phyloP scores from a whole-genome alignment of 2,329 filamentous ascomycete genomes.

The Botrytis deweyae region DNA sequence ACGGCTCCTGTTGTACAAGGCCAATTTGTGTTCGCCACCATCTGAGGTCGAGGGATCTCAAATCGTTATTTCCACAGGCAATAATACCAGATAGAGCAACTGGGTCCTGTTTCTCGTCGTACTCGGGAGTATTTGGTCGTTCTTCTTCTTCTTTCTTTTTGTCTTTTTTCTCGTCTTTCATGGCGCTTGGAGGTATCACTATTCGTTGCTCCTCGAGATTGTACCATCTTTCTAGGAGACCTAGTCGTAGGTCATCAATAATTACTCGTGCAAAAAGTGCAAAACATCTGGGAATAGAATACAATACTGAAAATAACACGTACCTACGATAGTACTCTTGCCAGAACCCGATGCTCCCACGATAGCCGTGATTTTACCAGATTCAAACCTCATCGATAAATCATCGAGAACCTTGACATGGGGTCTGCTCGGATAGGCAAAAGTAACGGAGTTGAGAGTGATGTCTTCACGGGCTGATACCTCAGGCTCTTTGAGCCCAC shows the following conservation, averaged over 20 bases:
- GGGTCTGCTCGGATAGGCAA: conserved; percentile 40
- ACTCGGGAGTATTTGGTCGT: conserved; percentile 27
- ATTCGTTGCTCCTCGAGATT: conserved; percentile 24
- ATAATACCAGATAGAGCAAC: conserved; percentile 54
- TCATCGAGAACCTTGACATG: conserved; percentile 39
- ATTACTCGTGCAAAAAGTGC: neutral
- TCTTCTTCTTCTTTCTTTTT: conserved; percentile 42
- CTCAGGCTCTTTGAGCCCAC: conserved; percentile 47
- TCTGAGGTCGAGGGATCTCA: conserved; percentile 60
- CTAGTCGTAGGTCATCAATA: neutral
- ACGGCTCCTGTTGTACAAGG: conserved; percentile 67
- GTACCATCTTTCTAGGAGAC: conserved; percentile 46
- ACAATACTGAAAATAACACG: neutral
- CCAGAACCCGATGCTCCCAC: conserved; percentile 46
- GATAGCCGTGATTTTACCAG: conserved; percentile 44
- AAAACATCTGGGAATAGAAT: neutral
- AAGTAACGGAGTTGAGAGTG: conserved; percentile 38
- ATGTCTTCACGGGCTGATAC: conserved; percentile 46
- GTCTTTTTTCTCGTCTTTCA: conserved; percentile 40
- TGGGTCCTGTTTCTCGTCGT: conserved; percentile 31
- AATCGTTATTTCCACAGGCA: conserved; percentile 51
- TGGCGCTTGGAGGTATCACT: conserved; percentile 19
- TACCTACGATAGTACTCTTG: conserved; percentile 43
- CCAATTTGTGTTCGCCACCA: conserved; percentile 62
- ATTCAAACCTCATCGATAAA: conserved; percentile 37